Percentiles rank a stretch among this genome's conserved stretches.
phyloP scores from a whole-genome alignment of 139 green algal species.

The Chlorella sp. region DNA sequence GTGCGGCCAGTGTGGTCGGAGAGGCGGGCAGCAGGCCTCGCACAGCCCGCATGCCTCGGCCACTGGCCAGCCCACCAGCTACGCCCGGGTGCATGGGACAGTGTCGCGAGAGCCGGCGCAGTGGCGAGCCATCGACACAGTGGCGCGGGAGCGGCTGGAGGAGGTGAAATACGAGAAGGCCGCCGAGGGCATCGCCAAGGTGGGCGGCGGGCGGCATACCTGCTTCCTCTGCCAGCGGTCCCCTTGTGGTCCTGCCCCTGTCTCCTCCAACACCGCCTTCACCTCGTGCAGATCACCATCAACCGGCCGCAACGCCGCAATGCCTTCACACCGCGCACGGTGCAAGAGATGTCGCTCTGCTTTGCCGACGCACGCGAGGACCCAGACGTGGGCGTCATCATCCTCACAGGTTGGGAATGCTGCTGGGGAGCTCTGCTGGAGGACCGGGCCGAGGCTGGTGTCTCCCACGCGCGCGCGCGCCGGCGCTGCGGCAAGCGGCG shows the following conservation, averaged over 20 bases:
- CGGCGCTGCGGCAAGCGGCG: no score
- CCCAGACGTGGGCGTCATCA: conserved; percentile 85
- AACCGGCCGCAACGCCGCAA: conserved; percentile 93
- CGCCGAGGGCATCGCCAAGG: conserved; percentile 90
- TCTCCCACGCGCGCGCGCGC: no score
- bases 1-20: no score
- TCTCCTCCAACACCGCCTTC: not conserved
- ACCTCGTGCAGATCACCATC: conserved; percentile 88
- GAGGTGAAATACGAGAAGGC: conserved; percentile 92
- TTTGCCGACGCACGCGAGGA: conserved; percentile 92
- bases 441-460: no score
- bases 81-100: conserved; percentile 78
- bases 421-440: no score
- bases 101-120: conserved; percentile 60
- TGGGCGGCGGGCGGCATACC: conserved; percentile 12
- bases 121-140: conserved; percentile 56
- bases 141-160: conserved; percentile 60
- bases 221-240: not conserved
- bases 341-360: conserved; percentile 88
- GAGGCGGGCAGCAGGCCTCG: not conserved
- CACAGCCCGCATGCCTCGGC: conserved; percentile 23
- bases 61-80: conserved; percentile 43
- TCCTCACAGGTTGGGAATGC: conserved; percentile 80
- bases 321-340: conserved; percentile 93
- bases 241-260: not conserved